phyloP scores from a whole-genome alignment of 176 grass and related monocot genomes.

The Bonia amplexicaulis region DNA sequence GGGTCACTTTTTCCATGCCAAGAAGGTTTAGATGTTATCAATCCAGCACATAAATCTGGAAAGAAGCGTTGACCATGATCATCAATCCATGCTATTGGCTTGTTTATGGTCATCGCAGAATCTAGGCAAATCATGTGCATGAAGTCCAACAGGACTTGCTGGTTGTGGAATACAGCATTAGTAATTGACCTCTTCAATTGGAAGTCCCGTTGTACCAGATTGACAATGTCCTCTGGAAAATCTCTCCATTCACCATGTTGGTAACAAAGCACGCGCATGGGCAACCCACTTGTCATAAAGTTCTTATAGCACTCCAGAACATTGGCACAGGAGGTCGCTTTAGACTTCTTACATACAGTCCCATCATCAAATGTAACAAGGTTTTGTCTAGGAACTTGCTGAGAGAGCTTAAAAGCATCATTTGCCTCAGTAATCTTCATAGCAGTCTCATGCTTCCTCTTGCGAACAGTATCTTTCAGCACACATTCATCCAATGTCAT shows the following conservation, averaged over 20 bases:
- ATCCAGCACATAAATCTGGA: slow-evolving; percentile 48
- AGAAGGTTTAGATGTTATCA: slow-evolving; percentile 21
- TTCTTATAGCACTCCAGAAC: slow-evolving; percentile 60
- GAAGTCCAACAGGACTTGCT: slow-evolving; percentile 66
- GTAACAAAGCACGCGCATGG: slow-evolving; percentile 57
- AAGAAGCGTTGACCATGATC: slow-evolving; percentile 54
- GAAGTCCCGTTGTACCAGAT: slow-evolving; percentile 50
- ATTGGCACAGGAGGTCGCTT: slow-evolving; percentile 19
- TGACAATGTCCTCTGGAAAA: slow-evolving; percentile 59
- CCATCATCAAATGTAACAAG: neutral
- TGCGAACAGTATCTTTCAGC: slow-evolving; percentile 19
- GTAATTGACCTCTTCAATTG: slow-evolving; percentile 62
- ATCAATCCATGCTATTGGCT: slow-evolving; percentile 83
- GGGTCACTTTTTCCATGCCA: slow-evolving; percentile 22
- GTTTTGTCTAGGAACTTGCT: slow-evolving; percentile 19
- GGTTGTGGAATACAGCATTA: slow-evolving; percentile 37
- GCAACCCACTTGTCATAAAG: slow-evolving; percentile 66
- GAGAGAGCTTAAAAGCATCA: neutral
- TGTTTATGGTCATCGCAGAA: slow-evolving; percentile 41
- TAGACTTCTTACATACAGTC: slow-evolving; percentile 27
- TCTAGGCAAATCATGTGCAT: slow-evolving; percentile 63
- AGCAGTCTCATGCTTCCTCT: slow-evolving; percentile 42
- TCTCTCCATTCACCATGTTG: slow-evolving; percentile 72
- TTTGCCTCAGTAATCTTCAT: slow-evolving; percentile 12
- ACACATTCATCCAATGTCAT: slow-evolving; percentile 42